phyloP scores from a whole-genome alignment of 2,329 filamentous ascomycete genomes.

The Trichoderma sp. region DNA sequence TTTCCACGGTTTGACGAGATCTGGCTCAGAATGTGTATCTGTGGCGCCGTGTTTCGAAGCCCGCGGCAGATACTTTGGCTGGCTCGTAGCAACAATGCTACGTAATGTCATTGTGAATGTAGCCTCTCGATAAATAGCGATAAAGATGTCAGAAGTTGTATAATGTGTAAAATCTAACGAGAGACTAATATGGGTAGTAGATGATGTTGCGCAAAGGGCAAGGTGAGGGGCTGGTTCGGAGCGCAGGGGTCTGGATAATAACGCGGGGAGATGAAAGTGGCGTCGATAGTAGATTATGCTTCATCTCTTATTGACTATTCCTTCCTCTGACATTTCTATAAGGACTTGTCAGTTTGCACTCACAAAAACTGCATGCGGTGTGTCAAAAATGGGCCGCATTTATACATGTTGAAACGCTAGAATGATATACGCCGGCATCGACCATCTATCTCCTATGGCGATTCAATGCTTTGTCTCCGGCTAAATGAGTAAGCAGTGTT shows the following conservation, averaged over 20 bases:
- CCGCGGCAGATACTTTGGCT: not conserved
- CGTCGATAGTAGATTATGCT: not conserved
- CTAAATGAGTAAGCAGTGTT: not conserved
- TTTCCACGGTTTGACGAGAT: slow-evolving; percentile 41
- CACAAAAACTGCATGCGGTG: not conserved
- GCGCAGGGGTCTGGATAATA: not conserved
- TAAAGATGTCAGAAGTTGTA: not conserved
- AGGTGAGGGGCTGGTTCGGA: not conserved
- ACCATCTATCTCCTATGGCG: not conserved
- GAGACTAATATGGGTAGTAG: not conserved
- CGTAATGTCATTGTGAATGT: not conserved
- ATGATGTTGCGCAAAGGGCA: not conserved
- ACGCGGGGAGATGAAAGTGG: not conserved
- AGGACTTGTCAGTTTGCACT: not conserved
- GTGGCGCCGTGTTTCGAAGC: not conserved
- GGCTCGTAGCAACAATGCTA: not conserved
- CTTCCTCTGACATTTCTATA: not conserved
- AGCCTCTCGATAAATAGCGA: not conserved
- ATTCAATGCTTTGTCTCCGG: not conserved
- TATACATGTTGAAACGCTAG: not conserved
- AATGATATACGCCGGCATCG: not conserved
- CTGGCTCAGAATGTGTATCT: slow-evolving; percentile 1
- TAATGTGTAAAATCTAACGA: not conserved
- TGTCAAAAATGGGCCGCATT: not conserved
- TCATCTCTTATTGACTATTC: not conserved